Base-by-base conservation (phyloP, 352 stramenopile species). In the Plasmopara muralis region DNA sequence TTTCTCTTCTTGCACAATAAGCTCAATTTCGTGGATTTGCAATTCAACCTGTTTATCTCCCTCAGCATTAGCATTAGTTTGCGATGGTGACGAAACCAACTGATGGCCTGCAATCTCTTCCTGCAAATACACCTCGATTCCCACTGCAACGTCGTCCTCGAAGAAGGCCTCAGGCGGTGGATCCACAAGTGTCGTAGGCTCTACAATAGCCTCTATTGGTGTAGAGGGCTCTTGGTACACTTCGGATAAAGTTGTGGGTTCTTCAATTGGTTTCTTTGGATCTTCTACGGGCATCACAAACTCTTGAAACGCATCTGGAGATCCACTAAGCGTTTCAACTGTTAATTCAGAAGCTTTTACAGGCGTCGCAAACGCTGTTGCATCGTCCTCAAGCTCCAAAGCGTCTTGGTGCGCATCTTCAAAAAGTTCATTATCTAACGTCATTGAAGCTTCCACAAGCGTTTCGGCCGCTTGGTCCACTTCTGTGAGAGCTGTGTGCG, bases 151-250 rank as follows among this genome's bases (percentile, higher is more conserved):
- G 12, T 61, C 38, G 5, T 64, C 60, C 28, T 48, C 33, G 38
- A 61, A 62, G 30, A 4, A 51, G 14, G 53, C 42, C 28, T 66
- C 61, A 15, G 29, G 25, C 37, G 50, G 51, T n/a, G 50, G 37
- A 20, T 60, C 54, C 8, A 63, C 45, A 46, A 31, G 59, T 30
- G 49, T 58, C 15, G 31, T 59, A 0, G 53, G 48, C 35, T 62
- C 31, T 35, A n/a, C 7, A 16, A 40, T 6, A 6, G 16, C 31
- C 15, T 52, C 52, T 10, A 57, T 34, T 35, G 28, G 57, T 18
- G 38, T 53, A 15, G 18, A 51, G 0, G 51, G 47, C 43, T 61
- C 28, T 18, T 34, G 2, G 5, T 55, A 25, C 28, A 25, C 46
- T 12, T 64, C 39, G 4, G 37, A 7, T 18, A 13, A 16, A 6